phyloP scores from a whole-genome alignment of 169 alveolate genomes.

The Cytauxzoon felis region DNA sequence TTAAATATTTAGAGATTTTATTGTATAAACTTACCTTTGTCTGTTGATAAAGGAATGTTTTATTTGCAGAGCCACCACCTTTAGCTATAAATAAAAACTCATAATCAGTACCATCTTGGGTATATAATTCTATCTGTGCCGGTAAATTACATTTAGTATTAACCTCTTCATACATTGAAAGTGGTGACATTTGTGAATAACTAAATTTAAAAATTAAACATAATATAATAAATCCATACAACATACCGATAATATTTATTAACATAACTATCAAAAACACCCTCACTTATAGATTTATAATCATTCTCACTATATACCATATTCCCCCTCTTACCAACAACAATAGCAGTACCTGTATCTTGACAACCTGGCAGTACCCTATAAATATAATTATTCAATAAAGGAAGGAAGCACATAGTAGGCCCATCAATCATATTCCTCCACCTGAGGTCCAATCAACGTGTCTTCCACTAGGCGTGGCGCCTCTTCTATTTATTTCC shows the following conservation, averaged over 20 bases:
- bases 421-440: too few relatives aligned
- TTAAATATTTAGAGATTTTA: neutral
- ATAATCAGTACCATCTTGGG: slow-evolving; percentile 62
- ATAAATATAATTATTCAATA: too few relatives aligned
- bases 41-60: slow-evolving; percentile 81
- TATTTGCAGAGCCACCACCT: slow-evolving; percentile 88
- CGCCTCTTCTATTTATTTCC: neutral
- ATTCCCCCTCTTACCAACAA: slow-evolving; percentile 78
- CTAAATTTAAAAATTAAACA: neutral
- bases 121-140: slow-evolving; percentile 77
- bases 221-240: neutral
- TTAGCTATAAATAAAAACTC: slow-evolving; percentile 80
- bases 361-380: slow-evolving; percentile 85
- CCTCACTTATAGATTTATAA: slow-evolving; percentile 73
- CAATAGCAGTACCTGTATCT: slow-evolving; percentile 87
- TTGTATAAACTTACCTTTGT: slow-evolving; percentile 72
- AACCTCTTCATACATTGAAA: slow-evolving; percentile 80
- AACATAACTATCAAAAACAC: slow-evolving; percentile 80
- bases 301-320: slow-evolving; percentile 55
- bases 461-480: neutral
- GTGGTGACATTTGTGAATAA: slow-evolving; percentile 81
- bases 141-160: slow-evolving; percentile 86
- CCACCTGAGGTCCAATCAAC: neutral
- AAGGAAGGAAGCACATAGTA: too few relatives aligned
- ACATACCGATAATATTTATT: slow-evolving; percentile 70